Percentiles rank a stretch among this genome's conserved stretches.
phyloP scores from a whole-genome alignment of 2,329 filamentous ascomycete species.

The Pestalotiopsis fici region DNA sequence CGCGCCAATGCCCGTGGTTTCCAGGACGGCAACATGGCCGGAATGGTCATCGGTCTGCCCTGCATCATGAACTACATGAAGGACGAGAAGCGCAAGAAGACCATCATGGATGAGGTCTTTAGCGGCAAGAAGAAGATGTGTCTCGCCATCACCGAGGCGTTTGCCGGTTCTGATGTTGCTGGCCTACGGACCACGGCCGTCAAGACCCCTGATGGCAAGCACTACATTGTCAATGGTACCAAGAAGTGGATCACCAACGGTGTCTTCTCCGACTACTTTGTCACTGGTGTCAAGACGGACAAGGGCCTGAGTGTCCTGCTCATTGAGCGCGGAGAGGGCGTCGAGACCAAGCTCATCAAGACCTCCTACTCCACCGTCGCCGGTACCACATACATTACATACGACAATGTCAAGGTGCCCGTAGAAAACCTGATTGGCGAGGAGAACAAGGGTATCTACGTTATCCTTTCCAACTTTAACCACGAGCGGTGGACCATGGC shows the following conservation, averaged over 20 bases:
- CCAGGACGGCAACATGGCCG: conserved; percentile 84
- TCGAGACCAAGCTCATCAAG: conserved; percentile 78
- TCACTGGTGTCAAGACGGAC: conserved; percentile 75
- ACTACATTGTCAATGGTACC: conserved; percentile 71
- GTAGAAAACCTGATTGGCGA: conserved; percentile 75
- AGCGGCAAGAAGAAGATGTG: conserved; percentile 86
- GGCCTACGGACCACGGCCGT: conserved; percentile 76
- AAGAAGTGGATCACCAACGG: conserved; percentile 91
- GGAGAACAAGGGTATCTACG: conserved; percentile 83
- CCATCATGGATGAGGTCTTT: conserved; percentile 71
- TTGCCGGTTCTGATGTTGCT: conserved; percentile 82
- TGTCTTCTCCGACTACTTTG: conserved; percentile 80
- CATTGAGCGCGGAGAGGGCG: conserved; percentile 71
- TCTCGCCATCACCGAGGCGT: conserved; percentile 85
- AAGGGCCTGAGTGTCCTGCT: conserved; percentile 79
- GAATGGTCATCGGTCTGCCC: conserved; percentile 81
- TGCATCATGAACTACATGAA: conserved; percentile 79
- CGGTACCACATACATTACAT: conserved; percentile 78
- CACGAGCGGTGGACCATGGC: conserved; percentile 81
- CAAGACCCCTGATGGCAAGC: conserved; percentile 74
- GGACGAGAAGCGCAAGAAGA: conserved; percentile 65
- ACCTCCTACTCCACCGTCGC: conserved; percentile 79
- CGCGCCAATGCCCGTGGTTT: conserved; percentile 76
- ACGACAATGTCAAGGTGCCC: conserved; percentile 85
- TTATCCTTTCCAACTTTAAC: conserved; percentile 87